phyloP scores from a whole-genome alignment of 2,329 filamentous ascomycete genomes.

The Colletotrichum endophyticum region DNA sequence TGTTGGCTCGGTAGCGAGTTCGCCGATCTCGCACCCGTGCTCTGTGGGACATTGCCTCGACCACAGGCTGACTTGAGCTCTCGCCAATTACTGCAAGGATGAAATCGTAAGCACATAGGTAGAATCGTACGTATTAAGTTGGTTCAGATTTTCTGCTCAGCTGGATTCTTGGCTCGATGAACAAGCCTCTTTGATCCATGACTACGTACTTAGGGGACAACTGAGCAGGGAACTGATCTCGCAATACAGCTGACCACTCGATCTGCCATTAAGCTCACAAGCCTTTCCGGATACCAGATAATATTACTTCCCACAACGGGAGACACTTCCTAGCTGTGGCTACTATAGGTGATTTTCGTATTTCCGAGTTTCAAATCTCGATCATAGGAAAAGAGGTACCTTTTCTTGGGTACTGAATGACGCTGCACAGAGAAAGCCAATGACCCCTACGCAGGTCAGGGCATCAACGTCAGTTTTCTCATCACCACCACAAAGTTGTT shows the following conservation, averaged over 20 bases:
- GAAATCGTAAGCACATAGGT: not conserved
- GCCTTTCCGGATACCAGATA: not conserved
- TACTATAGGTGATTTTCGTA: fast-evolving
- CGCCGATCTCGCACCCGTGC: not conserved
- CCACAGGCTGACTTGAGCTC: not conserved
- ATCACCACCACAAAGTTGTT: not conserved
- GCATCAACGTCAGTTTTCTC: not conserved
- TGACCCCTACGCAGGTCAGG: not conserved
- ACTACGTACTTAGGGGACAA: not conserved
- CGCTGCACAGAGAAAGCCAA: fast-evolving
- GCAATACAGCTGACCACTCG: fast-evolving
- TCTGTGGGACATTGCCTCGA: not conserved
- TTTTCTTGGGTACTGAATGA: fast-evolving
- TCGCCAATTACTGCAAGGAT: not conserved
- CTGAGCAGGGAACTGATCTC: fast-evolving
- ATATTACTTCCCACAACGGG: not conserved
- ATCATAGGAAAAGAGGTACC: not conserved
- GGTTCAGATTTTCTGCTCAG: not conserved
- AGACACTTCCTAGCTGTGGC: not conserved
- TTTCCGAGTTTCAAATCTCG: not conserved
- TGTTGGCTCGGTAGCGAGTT: not conserved
- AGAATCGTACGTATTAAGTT: not conserved
- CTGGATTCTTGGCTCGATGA: not conserved
- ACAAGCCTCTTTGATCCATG: fast-evolving
- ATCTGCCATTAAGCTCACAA: not conserved